A percentile compares a stretch with the other conserved stretches of the same genome.
Evolutionary conservation across 2,329 filamentous ascomycete species (phyloP).

Genomic region (Didymella glomerata): DNA sequence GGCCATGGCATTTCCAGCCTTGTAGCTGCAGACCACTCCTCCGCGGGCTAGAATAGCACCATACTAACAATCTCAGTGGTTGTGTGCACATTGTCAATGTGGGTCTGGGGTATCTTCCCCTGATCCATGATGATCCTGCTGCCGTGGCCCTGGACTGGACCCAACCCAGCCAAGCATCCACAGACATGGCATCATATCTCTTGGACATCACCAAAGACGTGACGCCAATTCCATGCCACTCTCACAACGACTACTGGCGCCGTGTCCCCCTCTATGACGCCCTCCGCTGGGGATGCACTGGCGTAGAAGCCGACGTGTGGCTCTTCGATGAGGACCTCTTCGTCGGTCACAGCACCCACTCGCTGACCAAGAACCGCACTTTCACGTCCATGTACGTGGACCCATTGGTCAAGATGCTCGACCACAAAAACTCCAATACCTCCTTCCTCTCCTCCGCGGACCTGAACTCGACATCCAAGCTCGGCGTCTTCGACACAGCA

Average conservation of each 20-base stretch:
- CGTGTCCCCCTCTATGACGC: constrained; percentile 64
- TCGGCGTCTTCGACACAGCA: constrained; percentile 61
- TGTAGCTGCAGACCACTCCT: constrained; percentile 6
- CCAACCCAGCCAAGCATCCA: constrained; percentile 46
- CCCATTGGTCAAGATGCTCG: constrained; percentile 60
- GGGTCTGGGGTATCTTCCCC: constrained; percentile 46
- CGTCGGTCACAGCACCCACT: constrained; percentile 62
- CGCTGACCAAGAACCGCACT: constrained; percentile 58
- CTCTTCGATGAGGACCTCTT: constrained; percentile 62
- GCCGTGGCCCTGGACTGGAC: constrained; percentile 52
- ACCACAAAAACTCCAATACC: constrained; percentile 57
- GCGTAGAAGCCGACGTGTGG: constrained; percentile 68
- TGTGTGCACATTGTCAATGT: constrained; percentile 54
- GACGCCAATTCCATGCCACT: constrained; percentile 61
- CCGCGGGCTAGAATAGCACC: constrained; percentile 1
- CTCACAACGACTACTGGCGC: constrained; percentile 68
- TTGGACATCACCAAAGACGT: constrained; percentile 62
- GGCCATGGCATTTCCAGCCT: constrained; percentile 8
- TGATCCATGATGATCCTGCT: constrained; percentile 50
- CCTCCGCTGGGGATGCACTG: constrained; percentile 62
- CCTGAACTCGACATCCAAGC: constrained; percentile 35
- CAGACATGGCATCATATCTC: constrained; percentile 47
- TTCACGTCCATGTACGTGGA: constrained; percentile 63
- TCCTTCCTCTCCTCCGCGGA: constrained; percentile 39
- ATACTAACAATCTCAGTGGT: constrained; percentile 48